A percentile compares a stretch with the other conserved stretches of the same genome.
Conservation (phyloP, 1,284 basidiomycete genomes). For the Rhodotorula glutinis region DNA sequence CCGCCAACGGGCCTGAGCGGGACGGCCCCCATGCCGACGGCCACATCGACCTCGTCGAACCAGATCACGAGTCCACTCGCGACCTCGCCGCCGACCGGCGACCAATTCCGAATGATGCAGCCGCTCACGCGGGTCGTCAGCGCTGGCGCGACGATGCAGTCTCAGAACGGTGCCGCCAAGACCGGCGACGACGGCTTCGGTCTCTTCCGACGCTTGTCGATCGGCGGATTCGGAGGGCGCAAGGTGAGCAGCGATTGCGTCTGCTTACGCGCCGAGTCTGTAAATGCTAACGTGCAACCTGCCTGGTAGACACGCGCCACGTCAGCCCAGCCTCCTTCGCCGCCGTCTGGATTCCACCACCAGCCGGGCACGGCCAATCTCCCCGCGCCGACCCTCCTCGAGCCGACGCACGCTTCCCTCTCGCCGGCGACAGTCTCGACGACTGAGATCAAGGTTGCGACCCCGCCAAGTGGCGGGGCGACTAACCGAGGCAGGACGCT, state of each 20-base stretch:
- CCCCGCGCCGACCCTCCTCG: constrained; percentile 10
- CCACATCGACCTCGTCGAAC: background rate
- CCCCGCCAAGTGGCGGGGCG: background rate
- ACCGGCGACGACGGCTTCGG: constrained; percentile 22
- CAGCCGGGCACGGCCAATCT: background rate
- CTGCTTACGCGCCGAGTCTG: too few relatives aligned
- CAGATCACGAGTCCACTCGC: background rate
- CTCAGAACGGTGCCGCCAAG: constrained; percentile 2
- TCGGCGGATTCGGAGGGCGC: constrained; percentile 24
- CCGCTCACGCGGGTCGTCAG: constrained; percentile 31
- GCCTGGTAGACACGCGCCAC: background rate
- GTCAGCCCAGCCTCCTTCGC: constrained; percentile 15
- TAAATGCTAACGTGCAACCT: background rate
- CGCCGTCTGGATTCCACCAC: constrained; percentile 6
- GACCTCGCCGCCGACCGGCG: constrained; percentile 1
- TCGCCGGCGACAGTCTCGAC: constrained; percentile 5
- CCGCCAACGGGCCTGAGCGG: constrained; percentile 7
- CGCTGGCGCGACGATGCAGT: constrained; percentile 32
- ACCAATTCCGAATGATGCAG: constrained; percentile 28
- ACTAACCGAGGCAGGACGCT: background rate
- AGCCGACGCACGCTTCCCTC: constrained; percentile 6
- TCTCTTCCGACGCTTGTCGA: constrained; percentile 32
- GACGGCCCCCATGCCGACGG: background rate
- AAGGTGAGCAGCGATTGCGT: constrained; percentile 22
- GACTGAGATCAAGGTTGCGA: background rate